phyloP scores from a whole-genome alignment of 441 rosid species.

The Melastoma candidum region DNA sequence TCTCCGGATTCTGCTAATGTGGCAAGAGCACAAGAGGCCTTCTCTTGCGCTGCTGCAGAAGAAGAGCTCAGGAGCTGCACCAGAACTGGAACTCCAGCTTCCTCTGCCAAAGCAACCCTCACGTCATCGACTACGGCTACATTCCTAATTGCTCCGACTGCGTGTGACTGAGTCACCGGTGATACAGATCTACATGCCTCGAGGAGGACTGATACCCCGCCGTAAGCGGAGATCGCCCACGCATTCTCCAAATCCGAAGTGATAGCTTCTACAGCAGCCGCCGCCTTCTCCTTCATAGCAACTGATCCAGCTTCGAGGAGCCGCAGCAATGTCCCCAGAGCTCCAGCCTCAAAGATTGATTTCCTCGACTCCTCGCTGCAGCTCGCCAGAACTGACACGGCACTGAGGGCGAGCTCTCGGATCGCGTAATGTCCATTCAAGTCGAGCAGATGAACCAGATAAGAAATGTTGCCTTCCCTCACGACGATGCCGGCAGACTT shows the following conservation, averaged over 20 bases:
- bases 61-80: constrained; percentile 34
- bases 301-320: constrained; percentile 52
- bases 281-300: constrained; percentile 48
- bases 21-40: constrained; percentile 38
- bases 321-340: constrained; percentile 58
- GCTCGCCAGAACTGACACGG: constrained; percentile 48
- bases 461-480: constrained; percentile 57
- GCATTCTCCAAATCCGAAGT: constrained; percentile 59
- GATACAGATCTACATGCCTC: constrained; percentile 65
- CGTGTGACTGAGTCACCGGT: constrained; percentile 32
- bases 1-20: constrained; percentile 55
- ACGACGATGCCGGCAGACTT: constrained; percentile 46
- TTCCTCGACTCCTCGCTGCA: constrained; percentile 47
- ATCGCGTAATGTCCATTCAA: constrained; percentile 31
- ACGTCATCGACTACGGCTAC: constrained; percentile 50
- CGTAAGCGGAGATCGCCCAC: constrained; percentile 65
- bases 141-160: constrained; percentile 55
- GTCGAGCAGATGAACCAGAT: constrained; percentile 52
- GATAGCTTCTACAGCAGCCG: constrained; percentile 57
- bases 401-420: constrained; percentile 55
- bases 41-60: constrained; percentile 32
- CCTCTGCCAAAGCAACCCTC: constrained; percentile 45
- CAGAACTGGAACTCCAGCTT: constrained; percentile 58
- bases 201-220: constrained; percentile 45
- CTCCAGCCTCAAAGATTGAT: constrained; percentile 55